Evolutionary conservation across 1,284 basidiomycete species (phyloP).

Genomic region (Sporisorium iseilematis-ciliati): DNA sequence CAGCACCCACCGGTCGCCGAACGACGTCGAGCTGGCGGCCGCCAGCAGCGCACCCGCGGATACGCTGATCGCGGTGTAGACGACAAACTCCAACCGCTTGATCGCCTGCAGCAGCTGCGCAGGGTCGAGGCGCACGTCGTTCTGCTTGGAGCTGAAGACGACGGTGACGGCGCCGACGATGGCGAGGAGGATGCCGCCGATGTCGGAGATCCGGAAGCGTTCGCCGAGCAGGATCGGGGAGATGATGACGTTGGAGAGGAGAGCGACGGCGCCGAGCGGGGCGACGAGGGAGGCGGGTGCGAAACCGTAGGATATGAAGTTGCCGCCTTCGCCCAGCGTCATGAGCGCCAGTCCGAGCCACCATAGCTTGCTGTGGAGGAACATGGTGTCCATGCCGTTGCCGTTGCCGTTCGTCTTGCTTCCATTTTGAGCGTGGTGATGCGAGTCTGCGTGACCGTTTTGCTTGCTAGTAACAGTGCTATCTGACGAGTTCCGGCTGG

Average conservation of each 20-base stretch:
- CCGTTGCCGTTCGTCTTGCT: constrained; percentile 23
- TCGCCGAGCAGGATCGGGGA: constrained; percentile 81
- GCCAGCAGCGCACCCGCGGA: constrained; percentile 39
- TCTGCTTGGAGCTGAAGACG: constrained; percentile 80
- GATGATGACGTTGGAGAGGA: constrained; percentile 94
- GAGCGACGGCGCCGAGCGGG: constrained; percentile 83
- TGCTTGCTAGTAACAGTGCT: neutral
- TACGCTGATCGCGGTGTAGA: constrained; percentile 53
- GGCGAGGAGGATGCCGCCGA: constrained; percentile 76
- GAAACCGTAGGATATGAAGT: constrained; percentile 84
- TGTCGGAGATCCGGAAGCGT: constrained; percentile 75
- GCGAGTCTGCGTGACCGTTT: neutral
- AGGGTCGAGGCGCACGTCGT: constrained; percentile 54
- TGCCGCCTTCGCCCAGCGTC: constrained; percentile 90
- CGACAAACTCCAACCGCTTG: constrained; percentile 56
- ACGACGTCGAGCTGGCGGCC: constrained; percentile 73
- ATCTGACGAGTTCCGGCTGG: neutral
- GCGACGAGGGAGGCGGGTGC: constrained; percentile 95
- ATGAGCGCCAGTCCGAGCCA: constrained; percentile 90
- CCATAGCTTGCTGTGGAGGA: constrained; percentile 78
- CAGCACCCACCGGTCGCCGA: constrained; percentile 80
- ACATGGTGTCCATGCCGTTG: constrained; percentile 49
- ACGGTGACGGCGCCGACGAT: constrained; percentile 73
- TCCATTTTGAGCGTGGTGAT: neutral
- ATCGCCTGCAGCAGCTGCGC: constrained; percentile 56